These are phyloP conservation scores for Cryphonectria nitschkei DNA, from an alignment of 2,329 filamentous ascomycete genomes.

Conservation along the genomic window DNA sequence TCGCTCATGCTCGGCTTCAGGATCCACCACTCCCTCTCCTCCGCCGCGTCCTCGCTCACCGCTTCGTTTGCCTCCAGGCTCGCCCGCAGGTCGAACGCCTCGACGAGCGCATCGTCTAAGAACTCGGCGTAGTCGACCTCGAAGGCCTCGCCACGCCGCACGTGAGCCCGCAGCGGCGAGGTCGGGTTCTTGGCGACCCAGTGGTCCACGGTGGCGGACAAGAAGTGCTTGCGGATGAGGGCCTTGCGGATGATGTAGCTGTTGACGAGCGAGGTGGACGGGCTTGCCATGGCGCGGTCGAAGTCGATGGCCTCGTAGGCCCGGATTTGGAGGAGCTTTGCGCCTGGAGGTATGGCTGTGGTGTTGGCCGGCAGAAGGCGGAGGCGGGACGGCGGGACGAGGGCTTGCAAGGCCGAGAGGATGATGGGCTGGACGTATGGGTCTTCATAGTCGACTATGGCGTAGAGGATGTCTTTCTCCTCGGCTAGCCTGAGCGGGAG, in stretches of 20 bases:
- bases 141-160: slow-evolving; percentile 81
- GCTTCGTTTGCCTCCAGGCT: slow-evolving; percentile 72
- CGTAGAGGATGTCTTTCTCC: slow-evolving; percentile 57
- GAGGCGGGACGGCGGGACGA: slow-evolving; percentile 59
- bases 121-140: slow-evolving; percentile 98
- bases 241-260: slow-evolving; percentile 96
- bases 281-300: slow-evolving; percentile 67
- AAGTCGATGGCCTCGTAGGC: slow-evolving; percentile 91
- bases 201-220: slow-evolving; percentile 79
- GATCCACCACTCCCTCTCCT: slow-evolving; percentile 88
- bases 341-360: slow-evolving; percentile 38
- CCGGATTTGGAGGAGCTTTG: slow-evolving; percentile 74
- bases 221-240: slow-evolving; percentile 92
- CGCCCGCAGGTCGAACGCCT: slow-evolving; percentile 84
- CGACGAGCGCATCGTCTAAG: slow-evolving; percentile 87
- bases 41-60: slow-evolving; percentile 18
- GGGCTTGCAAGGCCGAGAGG: slow-evolving; percentile 67
- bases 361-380: slow-evolving; percentile 53
- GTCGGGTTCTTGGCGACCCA: slow-evolving; percentile 85
- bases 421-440: slow-evolving; percentile 88
- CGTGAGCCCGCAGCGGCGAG: slow-evolving; percentile 68
- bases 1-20: slow-evolving; percentile 98
- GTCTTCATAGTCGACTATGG: slow-evolving; percentile 83
- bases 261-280: slow-evolving; percentile 71
- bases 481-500: slow-evolving; percentile 29